Base-by-base conservation (phyloP, 441 rosid species). In the Syzygium malaccense region DNA sequence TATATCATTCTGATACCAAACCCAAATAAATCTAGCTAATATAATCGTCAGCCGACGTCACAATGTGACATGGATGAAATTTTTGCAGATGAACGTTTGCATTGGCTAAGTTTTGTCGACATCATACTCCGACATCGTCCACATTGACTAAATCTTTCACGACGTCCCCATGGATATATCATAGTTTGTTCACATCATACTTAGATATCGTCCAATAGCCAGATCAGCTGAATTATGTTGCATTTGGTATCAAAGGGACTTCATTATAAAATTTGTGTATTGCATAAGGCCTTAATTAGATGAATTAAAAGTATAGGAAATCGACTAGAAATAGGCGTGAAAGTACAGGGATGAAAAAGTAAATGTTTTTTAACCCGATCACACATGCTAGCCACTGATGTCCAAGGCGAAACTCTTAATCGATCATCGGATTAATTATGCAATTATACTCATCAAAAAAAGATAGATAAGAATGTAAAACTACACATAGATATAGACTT, bases 61-160 rank as follows among this genome's bases (percentile, higher is more conserved):
- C 2, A 41, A 18, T 23, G 53, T 1, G 83, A 13, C 6, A 10
- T 37, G 80, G 7, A 68, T 71, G 11, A 33, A 71, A 33, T 33
- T 71, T 71, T 33, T 0, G 0, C 0, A 0, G 11, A 71, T 0
- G 0, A 2, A 0, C 2, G 4, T 71, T 6, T 3, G 8, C 7
- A 71, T 71, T 11, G 1, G 1, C 15, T 71, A 71, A 5, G 4
- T 71, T 68, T 32, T 10, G 10, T 71, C 1, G 0, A 20, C 6
- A 71, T 32, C 79, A 19, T 0, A 33, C 15, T 5, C 48, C 1
- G 4, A 41, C 51, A 6, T 23, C 8, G 7, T 37, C 9, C 51
- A 23, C n/a, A 41, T 23, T 37, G 5, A 9, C 25, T 23, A 75
- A 23, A 20, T 41, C 13, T 19, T 64, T 75, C 83, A 41, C 1